phyloP scores from a whole-genome alignment of 805 yeast species.

The Hanseniaspora occidentalis region DNA sequence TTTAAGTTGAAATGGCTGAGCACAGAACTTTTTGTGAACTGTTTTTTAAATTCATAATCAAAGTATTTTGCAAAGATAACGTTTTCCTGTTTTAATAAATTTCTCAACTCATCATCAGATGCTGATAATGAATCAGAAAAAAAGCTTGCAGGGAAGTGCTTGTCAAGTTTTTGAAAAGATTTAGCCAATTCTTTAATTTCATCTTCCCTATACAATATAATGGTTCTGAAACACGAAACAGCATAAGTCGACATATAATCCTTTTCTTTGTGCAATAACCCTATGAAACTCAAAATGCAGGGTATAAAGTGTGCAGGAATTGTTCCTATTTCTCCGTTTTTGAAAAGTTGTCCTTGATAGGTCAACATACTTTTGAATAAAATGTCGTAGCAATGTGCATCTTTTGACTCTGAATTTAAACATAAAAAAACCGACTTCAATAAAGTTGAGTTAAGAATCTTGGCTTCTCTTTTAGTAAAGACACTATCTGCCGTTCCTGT shows the following conservation, averaged over 20 bases:
- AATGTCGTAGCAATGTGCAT: not conserved
- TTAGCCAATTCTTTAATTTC: not conserved
- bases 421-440: not conserved
- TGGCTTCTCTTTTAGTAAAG: not conserved
- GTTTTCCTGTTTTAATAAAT: not conserved
- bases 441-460: not conserved
- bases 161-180: not conserved
- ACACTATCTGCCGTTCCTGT: not conserved
- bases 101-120: not conserved
- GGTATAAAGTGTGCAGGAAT: not conserved
- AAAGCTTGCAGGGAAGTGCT: not conserved
- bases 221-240: not conserved
- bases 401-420: not conserved
- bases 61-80: not conserved
- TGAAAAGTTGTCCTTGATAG: not conserved
- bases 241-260: not conserved
- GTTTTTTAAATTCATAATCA: not conserved
- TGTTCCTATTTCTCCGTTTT: not conserved
- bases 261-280: not conserved
- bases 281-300: not conserved
- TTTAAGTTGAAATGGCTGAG: too few relatives aligned
- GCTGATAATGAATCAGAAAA: not conserved
- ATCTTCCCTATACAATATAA: not conserved
- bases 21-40: not conserved
- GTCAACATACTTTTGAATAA: not conserved